phyloP scores from a whole-genome alignment of 2,329 filamentous ascomycete species.

The Aureobasidium sp. region DNA sequence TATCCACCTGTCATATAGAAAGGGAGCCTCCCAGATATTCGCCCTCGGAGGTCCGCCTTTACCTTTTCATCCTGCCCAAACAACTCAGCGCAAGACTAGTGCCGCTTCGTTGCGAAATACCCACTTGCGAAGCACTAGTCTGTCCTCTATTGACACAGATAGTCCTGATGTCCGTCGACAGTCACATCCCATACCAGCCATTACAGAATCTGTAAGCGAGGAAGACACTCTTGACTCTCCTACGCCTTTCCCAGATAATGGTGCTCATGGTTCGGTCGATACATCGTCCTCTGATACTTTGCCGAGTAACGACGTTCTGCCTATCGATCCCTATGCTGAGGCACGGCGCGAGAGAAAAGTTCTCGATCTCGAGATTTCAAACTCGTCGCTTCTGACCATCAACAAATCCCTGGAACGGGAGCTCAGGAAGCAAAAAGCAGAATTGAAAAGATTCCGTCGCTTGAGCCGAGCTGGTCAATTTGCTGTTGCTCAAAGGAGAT shows the following conservation, averaged over 20 bases:
- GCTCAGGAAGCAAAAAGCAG: slow-evolving; percentile 89
- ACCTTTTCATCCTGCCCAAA: slow-evolving; percentile 13
- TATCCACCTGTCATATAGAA: slow-evolving; percentile 55
- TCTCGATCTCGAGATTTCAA: slow-evolving; percentile 95
- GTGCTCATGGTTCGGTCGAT: not conserved
- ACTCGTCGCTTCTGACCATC: slow-evolving; percentile 94
- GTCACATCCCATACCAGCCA: slow-evolving; percentile 13
- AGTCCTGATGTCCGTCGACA: slow-evolving; percentile 13
- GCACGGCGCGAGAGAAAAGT: slow-evolving; percentile 95
- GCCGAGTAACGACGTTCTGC: slow-evolving; percentile 50
- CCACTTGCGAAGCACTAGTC: slow-evolving; percentile 11
- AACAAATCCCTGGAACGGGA: slow-evolving; percentile 94
- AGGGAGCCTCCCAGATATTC: slow-evolving; percentile 55
- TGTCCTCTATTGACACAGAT: slow-evolving; percentile 20
- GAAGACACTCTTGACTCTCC: not conserved
- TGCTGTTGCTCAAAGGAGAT: slow-evolving; percentile 52
- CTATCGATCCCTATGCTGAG: slow-evolving; percentile 80
- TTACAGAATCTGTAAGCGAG: not conserved
- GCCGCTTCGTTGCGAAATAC: not conserved
- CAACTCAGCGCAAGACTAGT: slow-evolving; percentile 8
- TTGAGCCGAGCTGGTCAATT: slow-evolving; percentile 84
- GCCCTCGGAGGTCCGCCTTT: slow-evolving; percentile 27
- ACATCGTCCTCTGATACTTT: not conserved
- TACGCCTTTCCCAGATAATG: not conserved
- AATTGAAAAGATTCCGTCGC: slow-evolving; percentile 87